Conservation (phyloP, 257 asterid species). For the Cynanchum wilfordii region DNA sequence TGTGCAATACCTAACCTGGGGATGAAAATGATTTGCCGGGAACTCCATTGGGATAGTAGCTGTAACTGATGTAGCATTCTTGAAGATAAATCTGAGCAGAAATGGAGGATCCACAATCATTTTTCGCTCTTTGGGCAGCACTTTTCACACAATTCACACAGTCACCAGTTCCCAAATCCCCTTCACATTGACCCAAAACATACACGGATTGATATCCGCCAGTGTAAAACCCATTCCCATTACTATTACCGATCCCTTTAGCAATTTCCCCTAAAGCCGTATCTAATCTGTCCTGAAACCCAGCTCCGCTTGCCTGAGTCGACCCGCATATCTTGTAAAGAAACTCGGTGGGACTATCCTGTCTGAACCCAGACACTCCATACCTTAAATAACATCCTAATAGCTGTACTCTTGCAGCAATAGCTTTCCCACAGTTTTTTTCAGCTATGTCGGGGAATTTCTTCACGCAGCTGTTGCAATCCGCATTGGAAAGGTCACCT, state of each 20-base stretch:
- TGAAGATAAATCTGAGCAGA: slow-evolving; percentile 71
- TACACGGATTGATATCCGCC: slow-evolving; percentile 61
- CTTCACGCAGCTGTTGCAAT: slow-evolving; percentile 49
- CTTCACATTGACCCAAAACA: slow-evolving; percentile 89
- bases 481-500: slow-evolving; percentile 55
- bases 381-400: slow-evolving; percentile 63
- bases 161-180: slow-evolving; percentile 51
- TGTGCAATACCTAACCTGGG: slow-evolving; percentile 35
- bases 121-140: slow-evolving; percentile 45
- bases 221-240: slow-evolving; percentile 51
- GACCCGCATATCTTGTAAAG: slow-evolving; percentile 64
- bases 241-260: slow-evolving; percentile 43
- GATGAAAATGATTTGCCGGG: slow-evolving; percentile 41
- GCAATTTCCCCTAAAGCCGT: slow-evolving; percentile 53
- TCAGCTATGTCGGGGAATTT: slow-evolving; percentile 31
- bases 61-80: slow-evolving; percentile 63
- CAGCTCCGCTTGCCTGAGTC: slow-evolving; percentile 58
- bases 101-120: slow-evolving; percentile 51
- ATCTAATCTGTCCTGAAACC: slow-evolving; percentile 50
- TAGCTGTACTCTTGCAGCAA: slow-evolving; percentile 65
- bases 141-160: slow-evolving; percentile 74
- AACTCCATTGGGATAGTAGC: slow-evolving; percentile 74
- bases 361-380: slow-evolving; percentile 47
- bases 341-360: slow-evolving; percentile 45
- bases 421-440: slow-evolving; percentile 46